Conservation (phyloP, 2,329 filamentous ascomycete genomes). For the Fusarium sp. region DNA sequence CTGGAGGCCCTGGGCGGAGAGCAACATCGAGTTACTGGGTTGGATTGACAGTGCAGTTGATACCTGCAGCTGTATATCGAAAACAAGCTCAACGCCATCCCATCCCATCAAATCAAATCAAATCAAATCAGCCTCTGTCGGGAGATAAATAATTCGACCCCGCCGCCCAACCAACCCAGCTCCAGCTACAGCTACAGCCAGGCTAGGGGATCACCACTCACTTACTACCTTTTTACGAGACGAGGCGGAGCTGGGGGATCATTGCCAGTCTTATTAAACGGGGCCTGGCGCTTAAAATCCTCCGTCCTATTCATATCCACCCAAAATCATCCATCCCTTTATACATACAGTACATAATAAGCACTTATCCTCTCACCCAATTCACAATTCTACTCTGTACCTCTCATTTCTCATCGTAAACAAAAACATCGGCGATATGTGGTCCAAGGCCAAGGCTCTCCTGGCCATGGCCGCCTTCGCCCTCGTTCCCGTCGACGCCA, state of each 20-base stretch:
- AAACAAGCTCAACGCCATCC: constrained; percentile 10
- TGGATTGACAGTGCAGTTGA: constrained; percentile 4
- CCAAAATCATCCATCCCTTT: neutral
- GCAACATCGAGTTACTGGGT: neutral
- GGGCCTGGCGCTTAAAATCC: constrained; percentile 18
- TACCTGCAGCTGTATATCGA: constrained; percentile 1
- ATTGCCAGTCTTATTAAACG: constrained; percentile 38
- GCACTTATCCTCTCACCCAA: neutral
- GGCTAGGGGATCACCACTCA: constrained; percentile 11
- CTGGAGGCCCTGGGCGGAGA: neutral
- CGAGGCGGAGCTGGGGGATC: constrained; percentile 25
- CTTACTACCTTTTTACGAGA: neutral
- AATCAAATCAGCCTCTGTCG: constrained; percentile 1
- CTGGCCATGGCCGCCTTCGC: constrained; percentile 52
- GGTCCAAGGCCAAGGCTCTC: constrained; percentile 42
- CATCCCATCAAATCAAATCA: neutral
- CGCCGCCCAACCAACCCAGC: neutral
- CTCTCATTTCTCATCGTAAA: neutral
- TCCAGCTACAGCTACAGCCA: neutral
- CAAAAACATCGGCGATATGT: constrained; percentile 33
- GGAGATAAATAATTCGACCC: neutral
- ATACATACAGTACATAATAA: constrained; percentile 6
- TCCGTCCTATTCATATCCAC: constrained; percentile 9
- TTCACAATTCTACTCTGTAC: neutral
- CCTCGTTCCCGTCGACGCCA: constrained; percentile 54